Conservation (phyloP, 2,329 filamentous ascomycete species). For the Calonectria pteridis region DNA sequence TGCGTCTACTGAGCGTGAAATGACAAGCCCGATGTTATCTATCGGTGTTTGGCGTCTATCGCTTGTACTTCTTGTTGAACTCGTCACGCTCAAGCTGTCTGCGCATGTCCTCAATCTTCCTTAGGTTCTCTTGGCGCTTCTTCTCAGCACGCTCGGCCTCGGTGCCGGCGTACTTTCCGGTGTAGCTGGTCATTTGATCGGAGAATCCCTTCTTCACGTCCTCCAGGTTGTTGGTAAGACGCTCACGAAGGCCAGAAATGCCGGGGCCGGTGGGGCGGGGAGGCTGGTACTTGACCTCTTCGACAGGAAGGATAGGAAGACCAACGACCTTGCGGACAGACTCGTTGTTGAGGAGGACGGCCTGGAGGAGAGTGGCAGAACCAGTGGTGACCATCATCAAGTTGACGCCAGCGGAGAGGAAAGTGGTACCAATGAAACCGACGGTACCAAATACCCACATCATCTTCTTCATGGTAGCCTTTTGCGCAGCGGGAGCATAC, state of each 20-base stretch:
- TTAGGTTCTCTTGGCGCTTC: conserved; percentile 50
- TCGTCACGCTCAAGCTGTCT: conserved; percentile 52
- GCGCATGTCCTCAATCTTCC: conserved; percentile 52
- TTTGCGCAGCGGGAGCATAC: conserved; percentile 48
- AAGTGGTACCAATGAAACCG: conserved; percentile 59
- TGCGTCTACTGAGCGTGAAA: conserved; percentile 5
- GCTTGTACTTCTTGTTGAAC: conserved; percentile 58
- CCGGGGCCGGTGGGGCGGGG: conserved; percentile 46
- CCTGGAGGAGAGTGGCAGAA: conserved; percentile 52
- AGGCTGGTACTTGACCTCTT: conserved; percentile 50
- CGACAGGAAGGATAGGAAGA: conserved; percentile 52
- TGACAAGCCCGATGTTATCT: neutral
- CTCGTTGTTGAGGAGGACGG: conserved; percentile 53
- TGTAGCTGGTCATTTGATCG: conserved; percentile 50
- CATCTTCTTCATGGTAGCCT: conserved; percentile 57
- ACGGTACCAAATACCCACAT: conserved; percentile 57
- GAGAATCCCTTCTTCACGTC: conserved; percentile 55
- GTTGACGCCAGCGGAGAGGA: conserved; percentile 62
- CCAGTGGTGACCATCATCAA: conserved; percentile 60
- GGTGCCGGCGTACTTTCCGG: conserved; percentile 48
- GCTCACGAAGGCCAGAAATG: conserved; percentile 46
- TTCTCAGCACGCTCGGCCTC: conserved; percentile 51
- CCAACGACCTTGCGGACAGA: conserved; percentile 53
- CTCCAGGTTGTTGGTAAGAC: conserved; percentile 49
- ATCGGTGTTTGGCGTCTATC: conserved; percentile 22